phyloP scores from a whole-genome alignment of 2,329 filamentous ascomycete genomes.

The Pyrenochaeta sp. region DNA sequence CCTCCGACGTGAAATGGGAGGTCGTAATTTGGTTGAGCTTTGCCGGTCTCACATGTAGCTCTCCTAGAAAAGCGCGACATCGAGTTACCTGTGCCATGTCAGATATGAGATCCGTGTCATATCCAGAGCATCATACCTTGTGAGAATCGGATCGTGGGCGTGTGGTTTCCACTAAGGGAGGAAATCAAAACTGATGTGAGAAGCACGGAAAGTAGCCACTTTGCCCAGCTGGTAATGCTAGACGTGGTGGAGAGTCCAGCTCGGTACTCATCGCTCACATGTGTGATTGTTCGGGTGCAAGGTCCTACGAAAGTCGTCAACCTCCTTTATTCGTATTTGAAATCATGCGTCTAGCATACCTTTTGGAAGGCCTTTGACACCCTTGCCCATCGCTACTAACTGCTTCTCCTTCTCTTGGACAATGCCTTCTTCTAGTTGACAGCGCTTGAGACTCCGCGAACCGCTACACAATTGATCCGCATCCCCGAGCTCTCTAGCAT shows the following conservation, averaged over 20 bases:
- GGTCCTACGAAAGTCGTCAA: conserved; percentile 30
- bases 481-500: conserved; percentile 40
- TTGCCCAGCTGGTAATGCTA: conserved; percentile 24
- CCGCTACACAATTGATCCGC: conserved; percentile 27
- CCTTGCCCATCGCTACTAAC: conserved; percentile 23
- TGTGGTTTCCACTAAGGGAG: conserved; percentile 18
- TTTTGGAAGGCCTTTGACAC: conserved; percentile 34
- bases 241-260: conserved; percentile 17
- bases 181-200: conserved; percentile 36
- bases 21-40: conserved; percentile 37
- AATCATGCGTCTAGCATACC: conserved; percentile 16
- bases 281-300: conserved; percentile 38
- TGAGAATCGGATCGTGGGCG: conserved; percentile 9
- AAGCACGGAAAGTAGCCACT: conserved; percentile 36
- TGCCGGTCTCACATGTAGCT: conserved; percentile 32
- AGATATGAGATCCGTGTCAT: neutral
- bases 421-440: conserved; percentile 22
- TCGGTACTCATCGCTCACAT: conserved; percentile 26
- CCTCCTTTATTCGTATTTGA: neutral
- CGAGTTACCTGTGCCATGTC: neutral
- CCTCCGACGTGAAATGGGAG: conserved; percentile 41
- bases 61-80: conserved; percentile 20
- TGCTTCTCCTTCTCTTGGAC: conserved; percentile 29
- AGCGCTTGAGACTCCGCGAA: conserved; percentile 18
- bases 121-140: conserved; percentile 17